Conservation (phyloP, 495 filamentous ascomycete species). For the Chlorociboria aeruginascens region DNA sequence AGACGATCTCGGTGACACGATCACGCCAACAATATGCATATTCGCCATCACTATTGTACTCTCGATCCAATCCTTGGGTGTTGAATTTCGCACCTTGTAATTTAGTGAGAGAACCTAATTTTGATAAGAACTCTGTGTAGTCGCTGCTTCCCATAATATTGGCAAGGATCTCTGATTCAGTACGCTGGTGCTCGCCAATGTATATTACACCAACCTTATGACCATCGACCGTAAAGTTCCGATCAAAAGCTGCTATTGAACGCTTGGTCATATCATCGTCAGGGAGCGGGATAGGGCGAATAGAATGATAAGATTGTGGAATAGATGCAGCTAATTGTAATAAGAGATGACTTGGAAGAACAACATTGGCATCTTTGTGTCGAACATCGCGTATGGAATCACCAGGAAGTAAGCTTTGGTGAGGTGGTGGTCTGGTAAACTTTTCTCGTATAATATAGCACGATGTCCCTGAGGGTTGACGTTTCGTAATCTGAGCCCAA, state of each 20-base stretch:
- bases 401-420: slow-evolving; percentile 45
- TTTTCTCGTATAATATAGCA: slow-evolving; percentile 63
- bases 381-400: slow-evolving; percentile 33
- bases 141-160: slow-evolving; percentile 75
- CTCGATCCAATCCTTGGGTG: slow-evolving; percentile 79
- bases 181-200: slow-evolving; percentile 68
- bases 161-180: slow-evolving; percentile 70
- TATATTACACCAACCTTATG: slow-evolving; percentile 95
- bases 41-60: slow-evolving; percentile 65
- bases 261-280: slow-evolving; percentile 71
- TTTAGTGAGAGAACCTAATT: slow-evolving; percentile 66
- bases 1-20: slow-evolving; percentile 87
- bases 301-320: slow-evolving; percentile 41
- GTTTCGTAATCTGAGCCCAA: slow-evolving; percentile 66
- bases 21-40: slow-evolving; percentile 89
- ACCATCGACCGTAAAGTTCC: slow-evolving; percentile 80
- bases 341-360: slow-evolving; percentile 74
- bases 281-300: slow-evolving; percentile 67
- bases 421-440: slow-evolving; percentile 52
- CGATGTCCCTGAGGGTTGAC: slow-evolving; percentile 76
- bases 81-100: slow-evolving; percentile 80
- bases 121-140: slow-evolving; percentile 71
- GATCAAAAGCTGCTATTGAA: slow-evolving; percentile 71
- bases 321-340: slow-evolving; percentile 69
- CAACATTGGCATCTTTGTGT: slow-evolving; percentile 30